Base-by-base conservation (phyloP, 2,329 filamentous ascomycete genomes). In the Apiospora hydei region DNA sequence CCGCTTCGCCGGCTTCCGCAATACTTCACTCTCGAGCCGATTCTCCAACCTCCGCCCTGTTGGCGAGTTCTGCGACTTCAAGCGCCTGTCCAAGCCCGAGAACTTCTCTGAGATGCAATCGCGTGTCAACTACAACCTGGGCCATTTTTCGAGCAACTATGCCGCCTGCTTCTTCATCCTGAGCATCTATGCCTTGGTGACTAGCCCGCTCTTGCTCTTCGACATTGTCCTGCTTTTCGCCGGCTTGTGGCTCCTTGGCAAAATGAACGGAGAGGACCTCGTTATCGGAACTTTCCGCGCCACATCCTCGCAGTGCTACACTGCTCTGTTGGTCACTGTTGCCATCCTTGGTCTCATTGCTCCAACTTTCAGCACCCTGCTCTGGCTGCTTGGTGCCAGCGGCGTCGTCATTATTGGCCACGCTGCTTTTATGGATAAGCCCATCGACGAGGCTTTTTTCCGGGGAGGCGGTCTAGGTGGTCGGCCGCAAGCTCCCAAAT, bases 361-460 rank as follows among this genome's bases (percentile, higher is more conserved):
- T 72, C 96, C 93, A 75, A 94, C 94, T 73, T 91, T 98, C 83
- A 84, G 89, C 79, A 97, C 95, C 69, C 89, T 95, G 78, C 91
- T 98, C 78, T 98, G 96, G 96, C 89, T 99, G 82, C 94, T 98
- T 81, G 96, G 96, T 82, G 96, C 96, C 78, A 96, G 93, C 78
- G 95, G 94, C 82, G 94, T 98, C 82, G 94, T 92, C 82, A 97
- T 98, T 77, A 87, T 98, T 77, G 96, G 96, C 84, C 96, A 99
- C 86, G 96, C 96, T 78, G 89, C 95, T 75, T 91, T 98, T 82
- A 92, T 98, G 93, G 96, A 98, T 83, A 98, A 98, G 90, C 96
- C 96, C 73, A 98, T 98, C 88, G 96, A 98, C 92, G 96, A 97
- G 95, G 95, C 95, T 98, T 99, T 99, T 99, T 98, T 98, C 96